Base-by-base conservation (phyloP, 108 stramenopile species). In the Skeletonema marinoi region DNA sequence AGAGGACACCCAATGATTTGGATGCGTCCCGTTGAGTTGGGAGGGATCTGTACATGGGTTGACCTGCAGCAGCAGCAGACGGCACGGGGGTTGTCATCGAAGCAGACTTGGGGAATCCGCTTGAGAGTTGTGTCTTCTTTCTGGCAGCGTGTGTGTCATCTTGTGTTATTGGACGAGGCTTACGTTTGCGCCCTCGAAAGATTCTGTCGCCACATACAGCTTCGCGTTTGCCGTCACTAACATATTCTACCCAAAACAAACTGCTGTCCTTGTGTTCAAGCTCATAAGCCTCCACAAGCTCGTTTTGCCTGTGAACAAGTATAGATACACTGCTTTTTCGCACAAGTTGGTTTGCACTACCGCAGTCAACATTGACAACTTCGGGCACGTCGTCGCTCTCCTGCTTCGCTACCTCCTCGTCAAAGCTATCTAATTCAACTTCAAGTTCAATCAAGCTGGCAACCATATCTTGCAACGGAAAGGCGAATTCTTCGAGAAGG, bases 1-100 rank as follows among this genome's bases (percentile, higher is more conserved):
- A 90, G 48, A 94, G 68, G 8, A 93, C 71, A 5, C 89, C 90
- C 10, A 96, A 79, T 7, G 90, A 92, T 61, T 96, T 96, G 67
- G 67, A 16, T 19, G 70, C 51, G 21, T 2, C 35, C 21, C 31
- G 42, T 3, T 25, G 60, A 30, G 50, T 12, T 6, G 21, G 25
- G 25, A 25, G 72, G 19, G 51, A 21, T 56, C 54, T 56, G 25
- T 29, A 56, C 25, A 32, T 51, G 29, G 41, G 35, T 65, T 46
- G 72, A 32, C 33, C 41, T 4, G 44, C 35, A 50, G 65, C 42
- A n/a, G n/a, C n/a, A 11, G 60, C 32, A 17, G 44, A 4, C 2
- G 78, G 65, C 21, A 78, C 66, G 58, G 78, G 70, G 13, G 78
- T 72, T 67, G 78, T 71, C 44, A 78, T 60, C 10, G 65, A n/a